Conservation (phyloP, 108 stramenopile species). For the Mediolabrus comicus region DNA sequence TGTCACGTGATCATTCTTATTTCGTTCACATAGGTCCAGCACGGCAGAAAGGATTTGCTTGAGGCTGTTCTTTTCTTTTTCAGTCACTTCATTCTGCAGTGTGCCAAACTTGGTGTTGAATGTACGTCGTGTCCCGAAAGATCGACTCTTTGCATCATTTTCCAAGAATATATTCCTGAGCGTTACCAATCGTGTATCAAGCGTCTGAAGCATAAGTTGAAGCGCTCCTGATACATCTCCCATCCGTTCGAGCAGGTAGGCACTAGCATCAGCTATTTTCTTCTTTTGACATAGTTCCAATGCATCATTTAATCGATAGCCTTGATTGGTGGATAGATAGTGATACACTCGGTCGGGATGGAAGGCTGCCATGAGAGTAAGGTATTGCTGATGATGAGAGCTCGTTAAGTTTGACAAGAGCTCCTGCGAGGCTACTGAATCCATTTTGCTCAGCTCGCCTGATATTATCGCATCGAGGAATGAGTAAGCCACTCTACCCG, state of each 20-base stretch:
- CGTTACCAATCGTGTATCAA: slow-evolving; percentile 70
- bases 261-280: slow-evolving; percentile 87
- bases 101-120: slow-evolving; percentile 1
- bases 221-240: slow-evolving; percentile 90
- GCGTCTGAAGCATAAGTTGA: slow-evolving; percentile 71
- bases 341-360: slow-evolving; percentile 83
- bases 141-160: neutral
- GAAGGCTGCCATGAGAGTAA: slow-evolving; percentile 67
- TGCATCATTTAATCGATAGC: slow-evolving; percentile 79
- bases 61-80: slow-evolving; percentile 63
- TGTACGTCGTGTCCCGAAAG: neutral
- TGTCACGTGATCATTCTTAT: slow-evolving; percentile 54
- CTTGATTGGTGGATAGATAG: slow-evolving; percentile 71
- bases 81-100: slow-evolving; percentile 30
- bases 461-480: slow-evolving; percentile 72
- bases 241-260: slow-evolving; percentile 86
- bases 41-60: slow-evolving; percentile 67
- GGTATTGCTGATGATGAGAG: slow-evolving; percentile 68
- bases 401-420: slow-evolving; percentile 63
- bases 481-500: slow-evolving; percentile 49
- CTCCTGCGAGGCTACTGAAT: slow-evolving; percentile 65
- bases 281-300: slow-evolving; percentile 80
- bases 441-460: slow-evolving; percentile 56
- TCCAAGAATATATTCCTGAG: slow-evolving; percentile 65
- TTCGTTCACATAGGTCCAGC: slow-evolving; percentile 82